Conservation (phyloP, 1,139 yeast species). For the Taiozyma sp. region DNA sequence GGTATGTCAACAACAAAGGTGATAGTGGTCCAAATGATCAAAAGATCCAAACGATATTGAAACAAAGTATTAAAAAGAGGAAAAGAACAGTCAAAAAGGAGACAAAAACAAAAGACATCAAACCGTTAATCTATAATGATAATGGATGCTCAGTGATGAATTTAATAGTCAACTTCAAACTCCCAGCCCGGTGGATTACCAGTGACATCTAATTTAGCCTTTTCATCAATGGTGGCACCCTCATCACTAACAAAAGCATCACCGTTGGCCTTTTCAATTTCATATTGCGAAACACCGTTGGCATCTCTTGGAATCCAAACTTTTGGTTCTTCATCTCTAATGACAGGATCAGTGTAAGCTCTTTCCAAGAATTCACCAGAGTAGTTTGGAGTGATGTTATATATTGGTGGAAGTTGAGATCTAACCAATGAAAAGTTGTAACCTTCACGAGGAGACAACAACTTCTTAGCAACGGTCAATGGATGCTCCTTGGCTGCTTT, state of each 20-base stretch:
- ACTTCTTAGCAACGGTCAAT: slow-evolving; percentile 25
- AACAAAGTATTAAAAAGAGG: background rate
- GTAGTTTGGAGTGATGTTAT: slow-evolving; percentile 32
- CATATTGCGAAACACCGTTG: slow-evolving; percentile 62
- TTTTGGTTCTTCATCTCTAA: slow-evolving; percentile 55
- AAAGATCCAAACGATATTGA: background rate
- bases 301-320: slow-evolving; percentile 70
- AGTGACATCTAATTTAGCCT: slow-evolving; percentile 46
- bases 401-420: slow-evolving; percentile 28
- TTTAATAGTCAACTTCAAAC: slow-evolving; percentile 14
- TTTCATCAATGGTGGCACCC: slow-evolving; percentile 50
- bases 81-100: too few species aligned
- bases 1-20: background rate
- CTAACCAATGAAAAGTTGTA: slow-evolving; percentile 30
- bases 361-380: slow-evolving; percentile 29
- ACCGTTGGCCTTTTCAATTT: slow-evolving; percentile 52
- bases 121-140: background rate
- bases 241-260: slow-evolving; percentile 56
- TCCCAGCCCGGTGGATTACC: slow-evolving; percentile 58
- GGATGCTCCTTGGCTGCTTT: slow-evolving; percentile 14
- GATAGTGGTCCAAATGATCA: too few species aligned
- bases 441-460: slow-evolving; percentile 31
- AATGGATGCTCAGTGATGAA: background rate
- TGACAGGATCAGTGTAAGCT: slow-evolving; percentile 65
- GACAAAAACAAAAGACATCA: background rate